Evolutionary conservation across 805 yeast species (phyloP), one percentile per base, ranked within the genome.

Genomic region (Candida nitratophila): DNA sequence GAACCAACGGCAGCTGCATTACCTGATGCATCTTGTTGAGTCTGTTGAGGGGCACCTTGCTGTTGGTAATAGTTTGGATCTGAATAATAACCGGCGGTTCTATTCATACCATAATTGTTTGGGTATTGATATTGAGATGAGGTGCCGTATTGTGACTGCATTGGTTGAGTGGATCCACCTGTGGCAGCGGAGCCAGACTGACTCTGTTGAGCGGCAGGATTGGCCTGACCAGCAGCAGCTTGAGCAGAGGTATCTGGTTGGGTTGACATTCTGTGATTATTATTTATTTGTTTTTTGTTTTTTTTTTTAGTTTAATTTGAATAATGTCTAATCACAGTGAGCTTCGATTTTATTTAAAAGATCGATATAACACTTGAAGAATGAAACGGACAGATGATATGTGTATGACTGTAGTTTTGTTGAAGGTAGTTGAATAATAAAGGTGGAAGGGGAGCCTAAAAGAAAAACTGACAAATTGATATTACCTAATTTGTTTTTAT

Each of bases 41-140:
- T 7, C 4, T 36, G 38, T 35, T 29, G 33, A 16, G 11, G 35
- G 4, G 41, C 33, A 24, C 14, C 31, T 11, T 10, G 17, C 15
- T 39, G 36, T 32, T 40, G 42, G 5, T 40, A 29, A 16, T 40
- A 40, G 17, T 14, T 40, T 31, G 36, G 42, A 6, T 40, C 42
- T 7, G 42, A 10, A 24, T 40, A 40, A 31, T 40, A 40, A 6
- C 20, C 35, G 4, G 37, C 20, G 3, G 37, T 9, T 40, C 37
- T 40, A 16, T 29, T 31, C n/a, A 39, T 17, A 20, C 33, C 35
- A 16, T 39, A 39, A 16, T 36, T 36, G 8, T n/a, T 17, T n/a
- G 39, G 39, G 19, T 36, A 36, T n/a, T 24, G 30, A 36, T 36
- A 36, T 36, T 35, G 38, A 12, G 30, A n/a, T n/a, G 35, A 32